Evolutionary conservation across 352 stramenopile species (phyloP).

Genomic region (Phytophthora chlamydospora): DNA sequence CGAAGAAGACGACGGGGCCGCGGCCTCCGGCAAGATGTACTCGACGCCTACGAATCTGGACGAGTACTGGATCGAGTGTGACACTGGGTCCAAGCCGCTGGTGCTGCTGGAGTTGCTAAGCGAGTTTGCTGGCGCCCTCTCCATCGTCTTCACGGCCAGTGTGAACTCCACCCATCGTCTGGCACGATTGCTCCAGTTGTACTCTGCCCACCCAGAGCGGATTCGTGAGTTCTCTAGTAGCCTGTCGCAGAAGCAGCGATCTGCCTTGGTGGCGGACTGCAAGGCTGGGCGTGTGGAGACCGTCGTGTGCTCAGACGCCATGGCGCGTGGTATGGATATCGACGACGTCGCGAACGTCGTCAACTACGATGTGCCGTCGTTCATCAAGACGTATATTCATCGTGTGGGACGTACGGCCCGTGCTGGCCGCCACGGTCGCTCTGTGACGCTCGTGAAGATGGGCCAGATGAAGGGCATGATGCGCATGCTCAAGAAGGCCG

Average conservation of each 20-base stretch:
- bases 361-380: constrained; percentile 94
- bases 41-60: constrained; percentile 78
- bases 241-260: constrained; percentile 83
- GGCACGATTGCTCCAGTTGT: constrained; percentile 93
- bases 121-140: constrained; percentile 71
- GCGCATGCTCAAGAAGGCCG: constrained; percentile 86
- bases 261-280: constrained; percentile 77
- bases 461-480: constrained; percentile 82
- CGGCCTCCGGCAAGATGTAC: constrained; percentile 60
- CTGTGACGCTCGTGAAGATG: constrained; percentile 84
- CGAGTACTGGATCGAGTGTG: constrained; percentile 94
- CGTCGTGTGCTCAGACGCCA: constrained; percentile 93
- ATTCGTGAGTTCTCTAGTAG: constrained; percentile 85
- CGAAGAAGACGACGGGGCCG: constrained; percentile 25
- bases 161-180: constrained; percentile 97
- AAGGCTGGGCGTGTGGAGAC: constrained; percentile 68
- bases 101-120: constrained; percentile 94
- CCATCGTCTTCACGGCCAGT: constrained; percentile 96
- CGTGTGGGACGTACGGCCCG: constrained; percentile 84
- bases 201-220: constrained; percentile 52
- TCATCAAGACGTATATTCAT: constrained; percentile 93
- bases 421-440: constrained; percentile 75
- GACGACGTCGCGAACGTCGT: constrained; percentile 91
- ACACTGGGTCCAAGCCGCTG: constrained; percentile 94
- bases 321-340: constrained; percentile 95